A percentile compares a stretch with the other conserved stretches of the same genome.
Evolutionary conservation across 257 asterid genomes (phyloP).

Genomic region (Schizonepeta tenuifolia): DNA sequence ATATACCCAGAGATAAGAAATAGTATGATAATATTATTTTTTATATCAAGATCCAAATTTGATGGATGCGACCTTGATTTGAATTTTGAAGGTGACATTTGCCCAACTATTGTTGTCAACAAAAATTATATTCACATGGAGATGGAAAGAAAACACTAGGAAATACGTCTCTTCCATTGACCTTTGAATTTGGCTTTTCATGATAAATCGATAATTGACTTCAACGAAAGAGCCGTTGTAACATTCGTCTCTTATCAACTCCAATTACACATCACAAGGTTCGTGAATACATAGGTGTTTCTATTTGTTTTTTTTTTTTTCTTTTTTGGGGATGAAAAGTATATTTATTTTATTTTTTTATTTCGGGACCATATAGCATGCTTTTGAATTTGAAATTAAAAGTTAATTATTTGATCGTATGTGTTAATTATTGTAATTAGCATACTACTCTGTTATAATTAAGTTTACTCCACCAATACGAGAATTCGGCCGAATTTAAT

Average conservation of each 20-base stretch:
- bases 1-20: background rate
- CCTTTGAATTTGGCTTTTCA: conserved; percentile 40
- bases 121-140: conserved; percentile 14
- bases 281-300: background rate
- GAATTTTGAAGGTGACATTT: conserved; percentile 49
- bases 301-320: too few relatives aligned
- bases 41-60: background rate
- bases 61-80: conserved; percentile 19
- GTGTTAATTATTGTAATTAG: too few relatives aligned
- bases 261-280: background rate
- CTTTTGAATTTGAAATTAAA: too few relatives aligned
- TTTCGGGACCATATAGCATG: too few relatives aligned
- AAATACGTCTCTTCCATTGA: conserved; percentile 56
- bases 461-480: background rate
- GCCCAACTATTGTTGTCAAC: conserved; percentile 37
- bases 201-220: conserved; percentile 32
- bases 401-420: too few relatives aligned
- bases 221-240: conserved; percentile 9
- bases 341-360: too few relatives aligned
- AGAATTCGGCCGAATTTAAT: background rate
- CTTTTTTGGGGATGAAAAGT: background rate
- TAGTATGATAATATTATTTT: too few relatives aligned
- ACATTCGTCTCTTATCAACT: background rate
- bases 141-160: conserved; percentile 28
- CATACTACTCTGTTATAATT: too few relatives aligned